These are phyloP conservation scores for Pseudoscleropodium purum DNA, from an alignment of 225 moss, liverwort and hornwort species.

Conservation along the genomic window DNA sequence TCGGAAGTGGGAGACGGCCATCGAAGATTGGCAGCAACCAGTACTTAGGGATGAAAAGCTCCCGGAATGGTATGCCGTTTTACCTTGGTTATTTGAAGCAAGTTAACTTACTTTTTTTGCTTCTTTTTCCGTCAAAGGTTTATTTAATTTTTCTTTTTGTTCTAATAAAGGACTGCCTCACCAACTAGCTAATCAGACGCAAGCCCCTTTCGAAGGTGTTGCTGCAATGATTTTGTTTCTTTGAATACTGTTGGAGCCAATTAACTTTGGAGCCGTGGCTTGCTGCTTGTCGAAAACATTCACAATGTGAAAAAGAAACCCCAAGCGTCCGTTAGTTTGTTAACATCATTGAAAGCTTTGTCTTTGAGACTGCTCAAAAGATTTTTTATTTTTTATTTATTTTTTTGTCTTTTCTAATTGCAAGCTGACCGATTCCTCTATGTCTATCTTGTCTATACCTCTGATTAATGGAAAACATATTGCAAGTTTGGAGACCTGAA, in stretches of 20 bases:
- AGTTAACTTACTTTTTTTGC: background rate
- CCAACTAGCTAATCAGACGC: background rate
- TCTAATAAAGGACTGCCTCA: too few species aligned
- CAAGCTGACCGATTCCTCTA: background rate
- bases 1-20: constrained; percentile 95
- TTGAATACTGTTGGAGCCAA: background rate
- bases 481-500: background rate
- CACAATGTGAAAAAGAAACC: background rate
- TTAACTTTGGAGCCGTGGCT: background rate
- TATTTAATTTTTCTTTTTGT: background rate
- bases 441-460: background rate
- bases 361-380: background rate
- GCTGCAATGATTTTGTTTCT: background rate
- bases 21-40: constrained; percentile 84
- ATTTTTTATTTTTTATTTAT: background rate
- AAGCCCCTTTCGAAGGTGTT: background rate
- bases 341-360: background rate
- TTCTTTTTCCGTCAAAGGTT: background rate
- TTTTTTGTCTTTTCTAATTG: background rate
- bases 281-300: background rate
- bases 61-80: constrained; percentile 74
- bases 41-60: constrained; percentile 72
- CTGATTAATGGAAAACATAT: background rate
- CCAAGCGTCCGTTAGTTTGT: background rate
- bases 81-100: background rate